A percentile compares a stretch with the other conserved stretches of the same genome.
phyloP scores from a whole-genome alignment of 1,284 basidiomycete species.

The Cryptococcus sp. region DNA sequence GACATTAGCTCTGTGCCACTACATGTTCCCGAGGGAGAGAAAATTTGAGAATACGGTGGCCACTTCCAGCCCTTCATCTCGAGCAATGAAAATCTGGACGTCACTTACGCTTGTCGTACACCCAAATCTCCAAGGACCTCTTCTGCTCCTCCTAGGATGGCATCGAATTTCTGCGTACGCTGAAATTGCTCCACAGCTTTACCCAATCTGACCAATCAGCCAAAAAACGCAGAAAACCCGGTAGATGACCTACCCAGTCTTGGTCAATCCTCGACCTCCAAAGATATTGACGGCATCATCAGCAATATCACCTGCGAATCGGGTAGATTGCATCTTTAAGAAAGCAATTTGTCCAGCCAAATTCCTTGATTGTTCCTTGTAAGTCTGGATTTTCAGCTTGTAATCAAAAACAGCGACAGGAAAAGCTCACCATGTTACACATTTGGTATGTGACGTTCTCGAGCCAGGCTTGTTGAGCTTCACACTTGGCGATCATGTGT shows the following conservation, averaged over 20 bases:
- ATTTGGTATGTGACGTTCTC: slow-evolving; percentile 88
- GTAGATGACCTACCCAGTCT: slow-evolving; percentile 42
- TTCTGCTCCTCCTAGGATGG: slow-evolving; percentile 55
- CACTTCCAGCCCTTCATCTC: background rate
- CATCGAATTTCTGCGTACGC: slow-evolving; percentile 75
- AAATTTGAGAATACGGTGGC: background rate
- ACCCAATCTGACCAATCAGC: slow-evolving; percentile 56
- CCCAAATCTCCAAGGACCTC: slow-evolving; percentile 54
- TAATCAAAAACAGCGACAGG: background rate
- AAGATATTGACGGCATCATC: slow-evolving; percentile 53
- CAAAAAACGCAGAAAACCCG: slow-evolving; percentile 18
- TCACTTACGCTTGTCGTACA: slow-evolving; percentile 50
- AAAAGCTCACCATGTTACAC: slow-evolving; percentile 61
- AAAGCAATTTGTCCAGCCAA: slow-evolving; percentile 49
- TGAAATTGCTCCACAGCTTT: slow-evolving; percentile 52
- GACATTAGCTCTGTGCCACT: background rate
- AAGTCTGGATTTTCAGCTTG: slow-evolving; percentile 45
- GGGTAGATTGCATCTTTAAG: slow-evolving; percentile 58
- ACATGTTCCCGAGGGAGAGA: no score
- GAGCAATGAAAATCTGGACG: background rate
- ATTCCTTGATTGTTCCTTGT: slow-evolving; percentile 64
- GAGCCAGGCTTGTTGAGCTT: slow-evolving; percentile 80
- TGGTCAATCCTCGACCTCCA: slow-evolving; percentile 57
- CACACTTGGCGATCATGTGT: slow-evolving; percentile 75
- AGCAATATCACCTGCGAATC: slow-evolving; percentile 47